A percentile compares a stretch with the other conserved stretches of the same genome.
phyloP scores from a whole-genome alignment of 2,329 filamentous ascomycete species.

The Botryotinia narcissicola region DNA sequence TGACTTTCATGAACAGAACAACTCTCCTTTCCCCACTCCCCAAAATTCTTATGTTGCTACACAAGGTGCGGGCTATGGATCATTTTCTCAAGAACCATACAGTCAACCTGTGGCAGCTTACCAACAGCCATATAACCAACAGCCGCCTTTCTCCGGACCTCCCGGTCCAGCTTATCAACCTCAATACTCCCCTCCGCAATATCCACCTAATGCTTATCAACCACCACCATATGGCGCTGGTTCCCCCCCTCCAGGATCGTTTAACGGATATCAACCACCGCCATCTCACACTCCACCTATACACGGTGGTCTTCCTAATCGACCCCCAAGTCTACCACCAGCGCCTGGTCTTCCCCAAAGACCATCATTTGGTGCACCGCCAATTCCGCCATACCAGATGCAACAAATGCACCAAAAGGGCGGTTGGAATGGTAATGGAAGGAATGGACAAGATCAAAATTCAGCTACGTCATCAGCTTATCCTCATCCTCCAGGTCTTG shows the following conservation, averaged over 20 bases:
- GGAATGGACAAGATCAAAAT: conserved; percentile 41
- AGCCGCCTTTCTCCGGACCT: conserved; percentile 39
- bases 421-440: conserved; percentile 40
- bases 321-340: conserved; percentile 53
- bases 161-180: conserved; percentile 37
- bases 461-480: conserved; percentile 42
- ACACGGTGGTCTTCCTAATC: conserved; percentile 45
- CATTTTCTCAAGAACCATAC: conserved; percentile 39
- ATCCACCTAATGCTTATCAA: conserved; percentile 26
- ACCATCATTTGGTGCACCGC: conserved; percentile 53
- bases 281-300: conserved; percentile 42
- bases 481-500: conserved; percentile 39
- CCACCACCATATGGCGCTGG: conserved; percentile 31
- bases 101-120: conserved; percentile 43
- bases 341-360: conserved; percentile 59
- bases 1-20: conserved; percentile 33
- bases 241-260: conserved; percentile 43
- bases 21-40: conserved; percentile 36
- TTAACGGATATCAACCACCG: conserved; percentile 44
- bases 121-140: conserved; percentile 42
- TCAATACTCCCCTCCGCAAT: conserved; percentile 38
- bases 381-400: conserved; percentile 49
- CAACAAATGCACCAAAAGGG: conserved; percentile 51
- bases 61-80: conserved; percentile 39
- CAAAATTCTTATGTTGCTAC: conserved; percentile 32